Evolutionary conservation across 805 yeast species (phyloP).

Genomic region (Brettanomyces bruxellensis): DNA sequence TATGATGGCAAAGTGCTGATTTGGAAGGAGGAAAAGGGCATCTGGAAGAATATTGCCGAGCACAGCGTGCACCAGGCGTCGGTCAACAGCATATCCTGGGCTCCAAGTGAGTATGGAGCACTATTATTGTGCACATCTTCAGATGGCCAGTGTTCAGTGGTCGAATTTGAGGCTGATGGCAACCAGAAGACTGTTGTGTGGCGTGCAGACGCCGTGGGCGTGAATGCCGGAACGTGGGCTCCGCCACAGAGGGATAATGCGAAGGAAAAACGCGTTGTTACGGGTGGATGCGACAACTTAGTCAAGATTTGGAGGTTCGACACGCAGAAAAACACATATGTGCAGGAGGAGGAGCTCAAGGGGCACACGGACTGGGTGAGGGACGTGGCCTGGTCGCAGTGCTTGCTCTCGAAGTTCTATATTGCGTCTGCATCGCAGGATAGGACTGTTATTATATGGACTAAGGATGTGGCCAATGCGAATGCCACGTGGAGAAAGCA

Average conservation of each 20-base stretch:
- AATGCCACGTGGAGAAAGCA: constrained; percentile 66
- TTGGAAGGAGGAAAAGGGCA: constrained; percentile 90
- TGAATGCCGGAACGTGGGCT: constrained; percentile 93
- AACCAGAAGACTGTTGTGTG: constrained; percentile 54
- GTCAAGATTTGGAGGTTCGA: constrained; percentile 85
- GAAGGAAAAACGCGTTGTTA: constrained; percentile 63
- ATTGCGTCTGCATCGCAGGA: constrained; percentile 97
- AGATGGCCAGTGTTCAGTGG: constrained; percentile 86
- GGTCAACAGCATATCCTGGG: constrained; percentile 93
- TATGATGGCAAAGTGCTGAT: constrained; percentile 91
- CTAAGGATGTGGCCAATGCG: constrained; percentile 34
- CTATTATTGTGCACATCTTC: constrained; percentile 82
- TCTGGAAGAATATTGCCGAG: constrained; percentile 81
- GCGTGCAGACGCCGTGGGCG: constrained; percentile 89
- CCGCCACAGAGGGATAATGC: constrained; percentile 40
- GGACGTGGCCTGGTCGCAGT: constrained; percentile 97
- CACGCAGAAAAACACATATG: constrained; percentile 44
- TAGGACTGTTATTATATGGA: constrained; percentile 90
- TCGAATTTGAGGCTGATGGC: constrained; percentile 88
- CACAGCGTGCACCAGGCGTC: constrained; percentile 88
- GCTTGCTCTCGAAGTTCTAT: constrained; percentile 75
- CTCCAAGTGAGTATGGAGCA: constrained; percentile 96
- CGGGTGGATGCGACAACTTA: constrained; percentile 92
- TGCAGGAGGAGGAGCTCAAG: constrained; percentile 64
- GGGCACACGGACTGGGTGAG: constrained; percentile 99